Conservation (phyloP, 164 flowering plant species). For the Chimonanthus salicifolius region DNA sequence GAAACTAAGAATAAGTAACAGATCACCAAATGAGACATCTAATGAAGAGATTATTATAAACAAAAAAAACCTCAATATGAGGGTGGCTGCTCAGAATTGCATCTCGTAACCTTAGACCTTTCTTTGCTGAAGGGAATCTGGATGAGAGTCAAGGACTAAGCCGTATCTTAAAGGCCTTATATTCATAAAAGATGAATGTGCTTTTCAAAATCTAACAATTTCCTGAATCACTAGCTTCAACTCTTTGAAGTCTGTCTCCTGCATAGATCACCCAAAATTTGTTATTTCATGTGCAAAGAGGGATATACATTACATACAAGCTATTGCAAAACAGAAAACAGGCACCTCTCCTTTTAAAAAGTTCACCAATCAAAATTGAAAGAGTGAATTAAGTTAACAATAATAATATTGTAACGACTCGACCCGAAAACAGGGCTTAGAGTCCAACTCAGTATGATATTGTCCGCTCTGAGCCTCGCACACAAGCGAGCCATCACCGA, state of each 20-base stretch:
- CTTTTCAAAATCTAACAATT: slow-evolving; percentile 72
- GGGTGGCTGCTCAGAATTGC: slow-evolving; percentile 82
- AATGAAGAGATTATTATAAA: no score
- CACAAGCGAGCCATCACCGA: no score
- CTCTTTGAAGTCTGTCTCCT: slow-evolving; percentile 84
- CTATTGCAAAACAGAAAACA: background rate
- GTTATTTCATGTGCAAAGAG: background rate
- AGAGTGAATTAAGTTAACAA: no score
- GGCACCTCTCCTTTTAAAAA: no score
- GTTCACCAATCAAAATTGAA: no score
- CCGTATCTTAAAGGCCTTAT: slow-evolving; percentile 82
- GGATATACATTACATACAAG: no score
- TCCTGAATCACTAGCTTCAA: slow-evolving; percentile 92
- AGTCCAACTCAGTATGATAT: no score
- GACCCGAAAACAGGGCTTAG: no score
- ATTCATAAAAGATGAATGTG: slow-evolving; percentile 79
- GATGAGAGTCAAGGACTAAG: slow-evolving; percentile 59
- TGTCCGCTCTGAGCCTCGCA: no score
- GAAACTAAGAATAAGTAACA: no score
- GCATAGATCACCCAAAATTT: background rate
- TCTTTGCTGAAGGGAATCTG: slow-evolving; percentile 46
- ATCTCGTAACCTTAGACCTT: slow-evolving; percentile 54
- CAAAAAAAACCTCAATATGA: slow-evolving; percentile 59
- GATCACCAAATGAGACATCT: no score
- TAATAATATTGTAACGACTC: no score